phyloP scores from a whole-genome alignment of 257 asterid species.

The Nicotiana noctiflora region DNA sequence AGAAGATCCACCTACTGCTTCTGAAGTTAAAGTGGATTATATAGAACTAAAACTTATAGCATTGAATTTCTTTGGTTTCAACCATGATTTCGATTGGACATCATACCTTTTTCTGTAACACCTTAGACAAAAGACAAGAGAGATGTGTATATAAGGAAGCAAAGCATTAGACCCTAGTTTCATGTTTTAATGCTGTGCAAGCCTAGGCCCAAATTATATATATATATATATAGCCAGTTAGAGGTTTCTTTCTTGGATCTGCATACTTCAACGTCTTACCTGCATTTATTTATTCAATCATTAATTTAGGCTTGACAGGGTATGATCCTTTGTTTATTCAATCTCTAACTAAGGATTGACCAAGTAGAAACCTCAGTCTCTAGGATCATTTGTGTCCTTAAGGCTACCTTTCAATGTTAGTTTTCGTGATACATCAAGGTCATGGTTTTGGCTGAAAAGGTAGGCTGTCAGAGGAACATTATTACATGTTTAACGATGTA shows the following conservation, averaged over 20 bases:
- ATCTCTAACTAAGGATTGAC: background rate
- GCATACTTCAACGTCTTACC: background rate
- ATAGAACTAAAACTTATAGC: background rate
- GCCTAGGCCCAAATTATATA: too few relatives aligned
- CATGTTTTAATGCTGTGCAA: too few relatives aligned
- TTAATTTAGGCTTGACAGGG: background rate
- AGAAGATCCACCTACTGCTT: too few relatives aligned
- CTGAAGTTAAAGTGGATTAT: too few relatives aligned
- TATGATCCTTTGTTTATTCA: background rate
- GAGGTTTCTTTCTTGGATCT: background rate
- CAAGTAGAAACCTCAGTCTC: background rate
- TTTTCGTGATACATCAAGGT: background rate
- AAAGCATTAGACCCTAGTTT: too few relatives aligned
- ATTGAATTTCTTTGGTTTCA: background rate
- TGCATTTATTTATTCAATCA: background rate
- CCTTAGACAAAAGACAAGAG: too few relatives aligned
- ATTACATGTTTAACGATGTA: background rate
- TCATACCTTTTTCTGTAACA: background rate
- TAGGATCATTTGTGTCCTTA: background rate
- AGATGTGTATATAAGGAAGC: too few relatives aligned
- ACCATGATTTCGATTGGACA: background rate
- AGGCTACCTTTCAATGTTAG: background rate
- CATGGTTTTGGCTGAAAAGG: background rate
- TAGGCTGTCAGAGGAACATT: background rate
- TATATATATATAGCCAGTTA: background rate